These are phyloP conservation scores for Zopfia rhizophila DNA, from an alignment of 2,329 filamentous ascomycete genomes.

Conservation along the genomic window DNA sequence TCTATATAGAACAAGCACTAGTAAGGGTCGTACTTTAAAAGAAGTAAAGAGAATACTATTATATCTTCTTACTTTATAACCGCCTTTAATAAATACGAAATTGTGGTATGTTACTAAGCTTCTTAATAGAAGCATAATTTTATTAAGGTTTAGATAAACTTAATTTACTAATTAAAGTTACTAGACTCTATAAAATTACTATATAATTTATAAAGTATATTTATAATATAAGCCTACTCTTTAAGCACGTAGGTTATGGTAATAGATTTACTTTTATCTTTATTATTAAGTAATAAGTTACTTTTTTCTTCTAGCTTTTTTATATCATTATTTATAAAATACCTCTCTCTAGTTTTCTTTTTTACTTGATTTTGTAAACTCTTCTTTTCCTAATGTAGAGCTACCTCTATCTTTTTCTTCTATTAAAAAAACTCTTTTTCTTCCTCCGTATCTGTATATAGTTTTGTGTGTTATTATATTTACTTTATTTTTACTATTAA, in stretches of 20 bases:
- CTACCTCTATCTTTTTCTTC: no score
- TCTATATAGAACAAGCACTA: conserved; percentile 9
- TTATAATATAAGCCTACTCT: conserved; percentile 3
- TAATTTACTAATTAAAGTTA: background rate
- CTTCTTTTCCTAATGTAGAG: conserved; percentile 2
- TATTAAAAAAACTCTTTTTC: no score
- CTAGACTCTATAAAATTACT: background rate
- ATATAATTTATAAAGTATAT: background rate
- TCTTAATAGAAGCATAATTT: conserved; percentile 5
- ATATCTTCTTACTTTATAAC: background rate
- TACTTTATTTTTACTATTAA: no score
- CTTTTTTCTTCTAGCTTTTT: conserved; percentile 1
- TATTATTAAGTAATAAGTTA: background rate
- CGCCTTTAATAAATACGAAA: no score
- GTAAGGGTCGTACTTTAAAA: conserved; percentile 1
- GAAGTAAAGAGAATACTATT: conserved; percentile 1
- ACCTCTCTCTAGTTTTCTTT: conserved; percentile 4
- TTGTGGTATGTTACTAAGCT: background rate
- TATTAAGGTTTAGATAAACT: conserved; percentile 4
- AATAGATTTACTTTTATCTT: conserved; percentile 2
- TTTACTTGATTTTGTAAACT: background rate
- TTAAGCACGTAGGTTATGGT: conserved; percentile 1
- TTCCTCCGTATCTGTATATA: no score
- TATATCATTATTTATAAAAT: conserved; percentile 5
- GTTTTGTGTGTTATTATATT: no score